Evolutionary conservation across 2,329 filamentous ascomycete genomes (phyloP), one percentile per base, ranked within the genome.

Genomic region (Scedosporium boydii): DNA sequence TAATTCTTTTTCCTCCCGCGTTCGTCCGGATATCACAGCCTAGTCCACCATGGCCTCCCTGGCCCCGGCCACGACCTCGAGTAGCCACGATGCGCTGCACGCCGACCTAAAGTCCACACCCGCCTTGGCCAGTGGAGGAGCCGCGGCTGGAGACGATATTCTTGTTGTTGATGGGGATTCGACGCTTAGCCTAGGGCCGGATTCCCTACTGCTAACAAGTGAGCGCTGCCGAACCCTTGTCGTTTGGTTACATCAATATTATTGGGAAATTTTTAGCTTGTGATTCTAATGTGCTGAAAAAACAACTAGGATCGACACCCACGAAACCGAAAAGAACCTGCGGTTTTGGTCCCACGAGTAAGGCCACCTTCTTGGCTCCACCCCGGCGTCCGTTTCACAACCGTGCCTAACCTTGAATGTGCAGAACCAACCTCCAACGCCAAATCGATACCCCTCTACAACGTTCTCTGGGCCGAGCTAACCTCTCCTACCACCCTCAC

Each of bases 381-480:
- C 41, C n/a, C 14, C 51, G 26, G 12, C 6, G 23, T 27, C 23
- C 51, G 6, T 23, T 27, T 55, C 7, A 38, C 34, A 38, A 1
- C 34, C 34, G 34, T 38, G 10, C 10, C 51, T 55, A 16, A 27
- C 21, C 21, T 34, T 12, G 9, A 23, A n/a, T 34, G 3, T 46
- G 16, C 7, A 61, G 59, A 42, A 67, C 60, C 63, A 65, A n/a
- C 58, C 63, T 55, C 62, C 66, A 7, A 70, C 67, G 10, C 27
- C 27, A 66, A 72, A 23, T 69, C 69, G 4, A 88, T 97, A 34
- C 87, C 90, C 1, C 87, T 91, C 65, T 93, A 90, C 77, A 89
- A 96, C 71, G 77, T 97, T 65, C 85, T 97, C 58, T 96, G 91
- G 87, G 90, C 88, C 46, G 86, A 90, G 66, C 72, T 88, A 29